Conservation (phyloP, 495 filamentous ascomycete species). For the Neurospora discreta region DNA sequence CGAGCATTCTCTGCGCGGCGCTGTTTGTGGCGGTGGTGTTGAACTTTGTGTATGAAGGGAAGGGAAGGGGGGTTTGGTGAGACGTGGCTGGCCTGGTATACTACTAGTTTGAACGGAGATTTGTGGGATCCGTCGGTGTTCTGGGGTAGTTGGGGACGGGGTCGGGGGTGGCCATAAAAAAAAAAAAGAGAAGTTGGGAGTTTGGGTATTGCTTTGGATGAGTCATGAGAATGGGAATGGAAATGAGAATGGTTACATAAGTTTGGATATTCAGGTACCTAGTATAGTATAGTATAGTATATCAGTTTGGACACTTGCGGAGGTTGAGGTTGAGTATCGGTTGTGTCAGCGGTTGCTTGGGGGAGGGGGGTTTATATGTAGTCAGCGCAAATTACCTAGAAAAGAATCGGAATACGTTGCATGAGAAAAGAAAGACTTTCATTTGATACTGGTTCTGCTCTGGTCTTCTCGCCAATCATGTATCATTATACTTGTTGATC, state of each 20-base stretch:
- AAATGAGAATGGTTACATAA: background rate
- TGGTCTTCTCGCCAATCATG: no score
- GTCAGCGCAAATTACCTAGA: background rate
- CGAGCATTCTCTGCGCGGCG: conserved; percentile 63
- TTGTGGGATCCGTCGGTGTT: no score
- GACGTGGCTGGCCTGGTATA: background rate
- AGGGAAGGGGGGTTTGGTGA: conserved; percentile 29
- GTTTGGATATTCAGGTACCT: background rate
- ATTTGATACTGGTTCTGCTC: no score
- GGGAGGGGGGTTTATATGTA: background rate
- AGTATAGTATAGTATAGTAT: no score
- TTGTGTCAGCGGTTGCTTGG: background rate
- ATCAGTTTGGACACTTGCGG: background rate
- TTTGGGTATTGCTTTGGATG: background rate
- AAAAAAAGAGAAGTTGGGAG: background rate
- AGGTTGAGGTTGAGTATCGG: background rate
- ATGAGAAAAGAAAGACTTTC: background rate
- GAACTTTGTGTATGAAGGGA: conserved; percentile 61
- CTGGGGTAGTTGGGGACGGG: background rate
- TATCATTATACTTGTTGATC: no score
- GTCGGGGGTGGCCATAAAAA: background rate
- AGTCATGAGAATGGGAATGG: background rate
- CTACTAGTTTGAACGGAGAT: no score
- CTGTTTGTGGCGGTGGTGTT: conserved; percentile 62
- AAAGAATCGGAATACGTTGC: background rate